Evolutionary conservation across 169 alveolate species (phyloP).

Genomic region (Eimeria praecox): DNA sequence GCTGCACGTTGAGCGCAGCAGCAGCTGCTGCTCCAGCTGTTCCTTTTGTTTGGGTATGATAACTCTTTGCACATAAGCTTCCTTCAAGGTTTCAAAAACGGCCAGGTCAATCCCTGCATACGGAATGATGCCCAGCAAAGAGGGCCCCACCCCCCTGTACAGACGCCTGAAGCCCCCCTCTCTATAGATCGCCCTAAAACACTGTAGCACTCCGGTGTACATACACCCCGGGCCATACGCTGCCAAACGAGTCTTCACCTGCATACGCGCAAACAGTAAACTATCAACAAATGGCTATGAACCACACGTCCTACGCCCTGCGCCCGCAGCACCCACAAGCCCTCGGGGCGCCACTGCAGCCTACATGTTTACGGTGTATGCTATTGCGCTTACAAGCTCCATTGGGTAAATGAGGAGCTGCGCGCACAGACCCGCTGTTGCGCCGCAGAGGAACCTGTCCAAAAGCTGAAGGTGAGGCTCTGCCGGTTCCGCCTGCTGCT

Average conservation of each 20-base stretch:
- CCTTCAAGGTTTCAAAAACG: slow-evolving; percentile 81
- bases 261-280: background rate
- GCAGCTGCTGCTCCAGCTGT: slow-evolving; percentile 58
- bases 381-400: slow-evolving; percentile 83
- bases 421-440: slow-evolving; percentile 82
- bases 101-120: slow-evolving; percentile 85
- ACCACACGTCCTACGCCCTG: background rate
- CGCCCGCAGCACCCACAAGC: background rate
- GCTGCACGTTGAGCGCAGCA: slow-evolving; percentile 31
- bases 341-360: background rate
- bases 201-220: slow-evolving; percentile 82
- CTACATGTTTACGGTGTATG: background rate
- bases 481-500: slow-evolving; percentile 6
- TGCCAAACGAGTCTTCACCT: slow-evolving; percentile 86
- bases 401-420: slow-evolving; percentile 85
- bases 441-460: slow-evolving; percentile 84
- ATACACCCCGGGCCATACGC: slow-evolving; percentile 81
- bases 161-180: slow-evolving; percentile 79
- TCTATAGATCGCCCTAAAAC: slow-evolving; percentile 67
- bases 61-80: slow-evolving; percentile 38
- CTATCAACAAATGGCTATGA: background rate
- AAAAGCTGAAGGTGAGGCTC: slow-evolving; percentile 74
- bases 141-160: slow-evolving; percentile 83
- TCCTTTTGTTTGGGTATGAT: slow-evolving; percentile 14
- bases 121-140: slow-evolving; percentile 84